phyloP scores from a whole-genome alignment of 2,329 filamentous ascomycete species.

The Penicillium janthinellum region DNA sequence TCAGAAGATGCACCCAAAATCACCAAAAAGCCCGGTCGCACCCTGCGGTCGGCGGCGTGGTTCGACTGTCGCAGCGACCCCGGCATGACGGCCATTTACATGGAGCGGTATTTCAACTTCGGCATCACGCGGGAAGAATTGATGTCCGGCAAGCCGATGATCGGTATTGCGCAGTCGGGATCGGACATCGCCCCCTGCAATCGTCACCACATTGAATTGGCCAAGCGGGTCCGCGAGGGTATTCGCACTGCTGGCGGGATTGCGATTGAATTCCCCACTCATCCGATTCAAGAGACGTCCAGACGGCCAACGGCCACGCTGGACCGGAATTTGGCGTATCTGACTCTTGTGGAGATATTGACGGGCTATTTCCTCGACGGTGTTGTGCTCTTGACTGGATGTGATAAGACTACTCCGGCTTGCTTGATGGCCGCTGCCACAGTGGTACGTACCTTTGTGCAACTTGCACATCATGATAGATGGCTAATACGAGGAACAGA shows the following conservation, averaged over 20 bases:
- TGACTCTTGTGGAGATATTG: slow-evolving; percentile 53
- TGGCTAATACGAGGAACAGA: slow-evolving; percentile 32
- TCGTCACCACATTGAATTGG: slow-evolving; percentile 52
- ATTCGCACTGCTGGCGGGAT: slow-evolving; percentile 54
- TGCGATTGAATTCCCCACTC: slow-evolving; percentile 55
- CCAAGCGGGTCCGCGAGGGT: slow-evolving; percentile 54
- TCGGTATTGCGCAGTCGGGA: slow-evolving; percentile 56
- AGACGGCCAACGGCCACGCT: slow-evolving; percentile 53
- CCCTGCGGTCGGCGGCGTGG: slow-evolving; percentile 48
- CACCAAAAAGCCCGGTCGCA: slow-evolving; percentile 31
- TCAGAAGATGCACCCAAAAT: slow-evolving; percentile 30
- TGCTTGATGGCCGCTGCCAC: slow-evolving; percentile 56
- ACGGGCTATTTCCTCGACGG: slow-evolving; percentile 54
- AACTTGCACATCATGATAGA: neutral
- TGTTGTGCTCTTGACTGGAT: slow-evolving; percentile 55
- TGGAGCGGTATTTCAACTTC: slow-evolving; percentile 55
- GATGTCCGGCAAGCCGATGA: slow-evolving; percentile 53
- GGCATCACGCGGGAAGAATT: slow-evolving; percentile 54
- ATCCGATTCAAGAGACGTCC: slow-evolving; percentile 55
- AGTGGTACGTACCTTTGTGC: slow-evolving; percentile 36
- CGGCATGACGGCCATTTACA: slow-evolving; percentile 51
- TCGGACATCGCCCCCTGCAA: slow-evolving; percentile 56
- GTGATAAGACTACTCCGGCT: slow-evolving; percentile 57
- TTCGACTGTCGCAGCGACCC: slow-evolving; percentile 48
- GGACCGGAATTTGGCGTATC: slow-evolving; percentile 54